These are phyloP conservation scores for Saraca asoca DNA, from an alignment of 331 rosid genomes.

Conservation along the genomic window DNA sequence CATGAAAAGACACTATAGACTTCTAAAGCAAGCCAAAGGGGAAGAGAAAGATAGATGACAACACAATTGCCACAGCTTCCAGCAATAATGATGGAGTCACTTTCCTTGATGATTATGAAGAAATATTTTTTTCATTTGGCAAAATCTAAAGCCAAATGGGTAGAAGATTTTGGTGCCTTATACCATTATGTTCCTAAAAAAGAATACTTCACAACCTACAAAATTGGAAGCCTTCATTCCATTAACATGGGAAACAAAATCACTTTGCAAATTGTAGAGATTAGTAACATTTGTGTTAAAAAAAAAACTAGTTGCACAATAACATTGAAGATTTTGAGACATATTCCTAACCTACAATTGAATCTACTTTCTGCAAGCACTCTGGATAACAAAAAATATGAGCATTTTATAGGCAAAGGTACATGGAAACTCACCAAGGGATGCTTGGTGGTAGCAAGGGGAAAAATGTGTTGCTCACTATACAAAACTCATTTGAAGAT, in stretches of 20 bases:
- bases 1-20: no score
- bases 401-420: background rate
- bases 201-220: background rate
- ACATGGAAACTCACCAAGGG: background rate
- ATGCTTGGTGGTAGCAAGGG: background rate
- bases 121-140: no score
- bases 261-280: background rate
- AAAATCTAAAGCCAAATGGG: background rate
- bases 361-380: background rate
- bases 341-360: background rate
- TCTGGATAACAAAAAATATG: background rate
- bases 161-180: background rate
- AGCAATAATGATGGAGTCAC: no score
- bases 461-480: background rate
- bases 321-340: no score
- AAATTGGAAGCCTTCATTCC: no score
- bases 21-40: no score
- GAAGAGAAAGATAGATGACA: no score
- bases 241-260: background rate
- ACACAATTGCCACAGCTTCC: no score
- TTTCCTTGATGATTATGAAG: no score
- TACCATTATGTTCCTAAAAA: background rate
- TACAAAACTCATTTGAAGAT: background rate
- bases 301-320: no score
- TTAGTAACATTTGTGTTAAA: background rate